phyloP scores from a whole-genome alignment of 2,329 filamentous ascomycete species.

The Cladophialophora psammophila region DNA sequence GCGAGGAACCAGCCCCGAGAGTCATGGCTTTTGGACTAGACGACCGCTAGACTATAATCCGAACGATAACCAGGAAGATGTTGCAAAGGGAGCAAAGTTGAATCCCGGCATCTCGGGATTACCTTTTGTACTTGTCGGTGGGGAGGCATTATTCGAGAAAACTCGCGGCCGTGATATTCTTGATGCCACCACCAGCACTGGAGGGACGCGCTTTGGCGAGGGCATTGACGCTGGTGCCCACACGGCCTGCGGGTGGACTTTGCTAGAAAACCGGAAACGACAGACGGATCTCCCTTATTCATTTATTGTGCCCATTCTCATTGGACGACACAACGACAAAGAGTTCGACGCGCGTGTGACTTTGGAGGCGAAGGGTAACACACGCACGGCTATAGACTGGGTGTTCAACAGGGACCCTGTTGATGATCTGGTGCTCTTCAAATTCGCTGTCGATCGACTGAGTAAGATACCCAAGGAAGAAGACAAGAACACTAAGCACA shows the following conservation, averaged over 20 bases:
- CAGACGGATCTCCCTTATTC: neutral
- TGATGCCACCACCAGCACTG: neutral
- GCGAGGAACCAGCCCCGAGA: neutral
- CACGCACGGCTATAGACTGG: neutral
- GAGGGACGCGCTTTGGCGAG: neutral
- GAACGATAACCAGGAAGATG: neutral
- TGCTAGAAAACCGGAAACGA: neutral
- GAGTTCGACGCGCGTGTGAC: neutral
- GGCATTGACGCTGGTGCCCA: neutral
- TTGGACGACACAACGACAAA: neutral
- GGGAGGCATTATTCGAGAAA: neutral
- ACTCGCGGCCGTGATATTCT: neutral
- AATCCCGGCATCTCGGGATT: neutral
- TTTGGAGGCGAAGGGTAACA: neutral
- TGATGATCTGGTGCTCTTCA: neutral
- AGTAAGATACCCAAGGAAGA: neutral
- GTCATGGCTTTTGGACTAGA: neutral
- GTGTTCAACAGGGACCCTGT: neutral
- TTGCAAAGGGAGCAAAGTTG: neutral
- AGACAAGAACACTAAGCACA: too few species aligned
- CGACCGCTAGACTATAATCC: neutral
- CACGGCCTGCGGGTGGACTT: neutral
- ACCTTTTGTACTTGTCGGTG: neutral
- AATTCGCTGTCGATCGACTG: neutral
- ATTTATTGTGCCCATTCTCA: neutral